phyloP scores from a whole-genome alignment of 257 asterid species.

The Solanum commersonii region DNA sequence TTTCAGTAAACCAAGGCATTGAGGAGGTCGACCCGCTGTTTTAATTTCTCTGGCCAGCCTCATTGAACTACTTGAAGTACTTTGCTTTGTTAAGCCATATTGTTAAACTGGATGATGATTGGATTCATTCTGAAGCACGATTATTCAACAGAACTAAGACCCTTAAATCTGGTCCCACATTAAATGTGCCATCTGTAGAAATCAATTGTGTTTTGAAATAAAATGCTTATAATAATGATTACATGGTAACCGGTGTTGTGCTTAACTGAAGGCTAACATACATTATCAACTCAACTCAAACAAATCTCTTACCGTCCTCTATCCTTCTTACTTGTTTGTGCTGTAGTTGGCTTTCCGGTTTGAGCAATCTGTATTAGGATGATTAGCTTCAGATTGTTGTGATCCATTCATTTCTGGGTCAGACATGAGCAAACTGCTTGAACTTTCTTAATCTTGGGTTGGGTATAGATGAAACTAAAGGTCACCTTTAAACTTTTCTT shows the following conservation, averaged over 20 bases:
- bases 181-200: background rate
- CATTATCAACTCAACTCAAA: background rate
- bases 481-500: background rate
- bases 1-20: background rate
- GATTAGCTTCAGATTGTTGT: background rate
- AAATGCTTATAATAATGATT: background rate
- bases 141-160: background rate
- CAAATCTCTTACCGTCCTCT: background rate
- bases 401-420: background rate
- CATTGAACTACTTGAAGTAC: background rate
- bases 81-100: background rate
- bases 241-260: background rate
- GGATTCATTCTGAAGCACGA: background rate
- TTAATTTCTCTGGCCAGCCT: background rate
- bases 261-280: background rate
- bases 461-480: background rate
- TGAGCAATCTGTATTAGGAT: background rate
- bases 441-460: background rate
- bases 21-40: background rate
- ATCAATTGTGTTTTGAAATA: background rate
- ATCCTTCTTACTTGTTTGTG: background rate
- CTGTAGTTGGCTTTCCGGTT: background rate
- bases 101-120: background rate
- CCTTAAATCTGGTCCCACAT: background rate
- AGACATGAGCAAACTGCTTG: background rate